These are phyloP conservation scores for Calocybe indica DNA, from an alignment of 768 basidiomycete genomes.

Conservation along the genomic window DNA sequence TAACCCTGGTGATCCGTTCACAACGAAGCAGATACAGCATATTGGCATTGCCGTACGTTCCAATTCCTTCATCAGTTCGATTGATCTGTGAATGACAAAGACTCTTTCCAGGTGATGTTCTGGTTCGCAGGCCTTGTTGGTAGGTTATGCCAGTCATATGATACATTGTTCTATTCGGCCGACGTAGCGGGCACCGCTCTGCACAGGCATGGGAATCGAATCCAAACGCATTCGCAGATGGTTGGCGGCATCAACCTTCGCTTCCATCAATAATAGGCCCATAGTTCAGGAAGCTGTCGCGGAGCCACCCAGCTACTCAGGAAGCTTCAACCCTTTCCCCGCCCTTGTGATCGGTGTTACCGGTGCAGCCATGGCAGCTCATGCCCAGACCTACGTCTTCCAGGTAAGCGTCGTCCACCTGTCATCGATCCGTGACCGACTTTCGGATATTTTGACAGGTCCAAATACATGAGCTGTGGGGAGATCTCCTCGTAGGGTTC, in stretches of 20 bases:
- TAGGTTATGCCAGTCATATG: background rate
- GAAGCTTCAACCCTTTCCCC: slow-evolving; percentile 88
- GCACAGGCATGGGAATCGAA: slow-evolving; percentile 74
- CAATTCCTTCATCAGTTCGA: background rate
- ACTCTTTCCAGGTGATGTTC: slow-evolving; percentile 68
- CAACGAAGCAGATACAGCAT: slow-evolving; percentile 90
- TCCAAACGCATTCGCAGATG: slow-evolving; percentile 66
- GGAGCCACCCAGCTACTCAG: slow-evolving; percentile 69
- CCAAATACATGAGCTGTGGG: slow-evolving; percentile 90
- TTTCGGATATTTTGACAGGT: slow-evolving; percentile 38
- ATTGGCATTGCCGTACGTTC: slow-evolving; percentile 79
- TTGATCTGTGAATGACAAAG: background rate
- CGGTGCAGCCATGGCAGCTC: slow-evolving; percentile 90
- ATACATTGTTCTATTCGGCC: background rate
- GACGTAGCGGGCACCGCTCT: no score
- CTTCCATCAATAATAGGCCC: slow-evolving; percentile 19
- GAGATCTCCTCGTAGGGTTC: slow-evolving; percentile 75
- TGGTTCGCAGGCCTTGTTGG: slow-evolving; percentile 90
- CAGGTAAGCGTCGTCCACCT: slow-evolving; percentile 37
- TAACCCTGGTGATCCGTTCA: slow-evolving; percentile 72
- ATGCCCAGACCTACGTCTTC: slow-evolving; percentile 88
- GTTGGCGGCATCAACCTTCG: slow-evolving; percentile 55
- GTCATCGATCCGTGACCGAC: slow-evolving; percentile 1
- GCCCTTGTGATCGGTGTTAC: slow-evolving; percentile 92
- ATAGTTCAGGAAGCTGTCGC: slow-evolving; percentile 36